phyloP scores from a whole-genome alignment of 2,329 filamentous ascomycete species.

The Pyrenochaeta sp. region DNA sequence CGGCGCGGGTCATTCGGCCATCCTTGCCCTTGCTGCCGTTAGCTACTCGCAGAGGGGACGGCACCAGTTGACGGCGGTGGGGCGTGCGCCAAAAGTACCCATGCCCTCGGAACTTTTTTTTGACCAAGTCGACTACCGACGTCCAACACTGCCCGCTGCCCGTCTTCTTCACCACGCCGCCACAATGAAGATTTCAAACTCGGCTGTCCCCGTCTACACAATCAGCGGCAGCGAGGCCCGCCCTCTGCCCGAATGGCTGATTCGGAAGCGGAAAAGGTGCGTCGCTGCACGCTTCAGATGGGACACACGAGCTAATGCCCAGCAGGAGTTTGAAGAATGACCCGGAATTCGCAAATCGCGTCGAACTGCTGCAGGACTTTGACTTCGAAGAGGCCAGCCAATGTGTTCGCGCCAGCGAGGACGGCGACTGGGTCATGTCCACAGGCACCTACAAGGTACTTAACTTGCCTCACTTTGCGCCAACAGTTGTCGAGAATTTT shows the following conservation, averaged over 20 bases:
- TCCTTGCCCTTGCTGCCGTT: no score
- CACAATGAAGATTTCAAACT: constrained; percentile 81
- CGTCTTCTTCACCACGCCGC: constrained; percentile 11
- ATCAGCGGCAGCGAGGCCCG: constrained; percentile 89
- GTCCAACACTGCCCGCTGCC: constrained; percentile 4
- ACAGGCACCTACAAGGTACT: constrained; percentile 35
- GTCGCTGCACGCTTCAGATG: constrained; percentile 48
- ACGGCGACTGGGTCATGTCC: constrained; percentile 80
- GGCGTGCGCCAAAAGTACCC: no score
- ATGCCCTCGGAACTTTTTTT: constrained; percentile 14
- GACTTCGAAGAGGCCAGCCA: constrained; percentile 95
- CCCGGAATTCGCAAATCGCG: constrained; percentile 87
- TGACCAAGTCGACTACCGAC: no score
- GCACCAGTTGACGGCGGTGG: no score
- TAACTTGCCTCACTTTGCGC: constrained; percentile 1
- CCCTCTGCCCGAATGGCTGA: constrained; percentile 93
- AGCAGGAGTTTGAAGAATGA: constrained; percentile 81
- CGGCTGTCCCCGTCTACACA: constrained; percentile 89
- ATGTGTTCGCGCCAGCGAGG: constrained; percentile 88
- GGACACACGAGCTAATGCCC: constrained; percentile 8
- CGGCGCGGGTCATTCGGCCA: neutral
- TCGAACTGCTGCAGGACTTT: constrained; percentile 96
- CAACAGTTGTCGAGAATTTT: no score
- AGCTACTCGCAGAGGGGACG: no score
- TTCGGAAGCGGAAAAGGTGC: constrained; percentile 75